A percentile compares a stretch with the other conserved stretches of the same genome.
Evolutionary conservation across 257 asterid species (phyloP).

Genomic region (Solanum piurae): DNA sequence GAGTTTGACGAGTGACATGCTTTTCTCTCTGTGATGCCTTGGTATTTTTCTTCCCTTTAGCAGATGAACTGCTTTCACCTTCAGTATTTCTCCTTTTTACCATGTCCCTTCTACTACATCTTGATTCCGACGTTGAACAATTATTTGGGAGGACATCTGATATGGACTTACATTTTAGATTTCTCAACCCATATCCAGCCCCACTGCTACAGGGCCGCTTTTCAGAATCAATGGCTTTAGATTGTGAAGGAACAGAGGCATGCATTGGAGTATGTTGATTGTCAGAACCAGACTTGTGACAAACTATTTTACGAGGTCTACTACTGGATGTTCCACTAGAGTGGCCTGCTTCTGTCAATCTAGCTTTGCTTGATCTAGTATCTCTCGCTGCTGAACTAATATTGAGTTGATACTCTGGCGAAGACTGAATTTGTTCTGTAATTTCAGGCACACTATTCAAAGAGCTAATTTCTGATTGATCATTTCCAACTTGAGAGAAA

Average conservation of each 20-base stretch:
- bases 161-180: constrained; percentile 31
- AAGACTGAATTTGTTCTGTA: constrained; percentile 9
- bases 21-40: constrained; percentile 6
- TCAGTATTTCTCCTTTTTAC: constrained; percentile 35
- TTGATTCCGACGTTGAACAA: constrained; percentile 27
- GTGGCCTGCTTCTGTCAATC: constrained; percentile 15
- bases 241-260: constrained; percentile 11
- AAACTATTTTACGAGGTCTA: constrained; percentile 16
- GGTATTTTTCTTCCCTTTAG: constrained; percentile 20
- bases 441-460: constrained; percentile 15
- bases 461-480: constrained; percentile 22
- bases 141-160: constrained; percentile 34
- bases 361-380: constrained; percentile 15
- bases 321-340: constrained; percentile 21
- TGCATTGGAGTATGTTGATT: constrained; percentile 14
- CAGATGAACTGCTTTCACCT: constrained; percentile 44
- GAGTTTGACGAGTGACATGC: constrained; percentile 14
- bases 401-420: constrained; percentile 6
- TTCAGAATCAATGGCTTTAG: constrained; percentile 13
- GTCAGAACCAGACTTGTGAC: constrained; percentile 13
- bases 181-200: constrained; percentile 26
- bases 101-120: constrained; percentile 14
- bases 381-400: constrained; percentile 5
- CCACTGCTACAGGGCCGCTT: constrained; percentile 13
- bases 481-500: constrained; percentile 16